Percentiles rank a stretch among this genome's conserved stretches.
Conservation (phyloP, 257 asterid species). For the Ligustrum vulgare region DNA sequence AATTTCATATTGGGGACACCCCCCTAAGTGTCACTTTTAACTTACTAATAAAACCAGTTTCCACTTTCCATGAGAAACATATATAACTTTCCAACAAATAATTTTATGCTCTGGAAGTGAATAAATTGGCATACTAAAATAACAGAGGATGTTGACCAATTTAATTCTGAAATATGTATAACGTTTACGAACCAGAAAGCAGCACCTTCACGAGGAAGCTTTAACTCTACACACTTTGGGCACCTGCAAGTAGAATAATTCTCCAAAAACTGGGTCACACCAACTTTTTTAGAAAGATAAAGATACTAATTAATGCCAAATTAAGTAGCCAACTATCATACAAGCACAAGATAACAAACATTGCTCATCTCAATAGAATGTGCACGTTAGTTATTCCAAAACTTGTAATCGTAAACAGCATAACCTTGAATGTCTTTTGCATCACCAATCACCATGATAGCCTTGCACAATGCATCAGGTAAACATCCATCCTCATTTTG, state of each 20-base stretch:
- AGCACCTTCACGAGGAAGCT: constrained; percentile 95
- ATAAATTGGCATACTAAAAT: not conserved
- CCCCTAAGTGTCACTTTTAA: not conserved
- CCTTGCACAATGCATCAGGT: no score
- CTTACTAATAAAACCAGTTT: not conserved
- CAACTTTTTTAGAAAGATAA: constrained; percentile 9
- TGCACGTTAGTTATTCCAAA: not conserved
- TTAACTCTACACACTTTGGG: constrained; percentile 86
- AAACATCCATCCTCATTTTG: not conserved
- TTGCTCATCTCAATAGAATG: not conserved
- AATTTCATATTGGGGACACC: no score
- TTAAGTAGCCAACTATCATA: not conserved
- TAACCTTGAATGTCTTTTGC: not conserved
- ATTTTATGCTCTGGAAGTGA: not conserved
- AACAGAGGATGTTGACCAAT: not conserved
- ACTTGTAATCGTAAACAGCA: not conserved
- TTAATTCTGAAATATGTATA: constrained; percentile 12
- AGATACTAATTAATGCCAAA: constrained; percentile 3
- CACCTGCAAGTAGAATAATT: constrained; percentile 50
- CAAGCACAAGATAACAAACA: not conserved
- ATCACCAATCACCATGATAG: not conserved
- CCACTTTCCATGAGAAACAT: constrained; percentile 1
- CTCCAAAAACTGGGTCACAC: constrained; percentile 6
- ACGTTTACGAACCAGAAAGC: constrained; percentile 87
- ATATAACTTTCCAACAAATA: not conserved